Evolutionary conservation across 1,284 basidiomycete species (phyloP), one percentile per base, ranked within the genome.

Genomic region (Cutaneotrichosporon cavernicola): DNA sequence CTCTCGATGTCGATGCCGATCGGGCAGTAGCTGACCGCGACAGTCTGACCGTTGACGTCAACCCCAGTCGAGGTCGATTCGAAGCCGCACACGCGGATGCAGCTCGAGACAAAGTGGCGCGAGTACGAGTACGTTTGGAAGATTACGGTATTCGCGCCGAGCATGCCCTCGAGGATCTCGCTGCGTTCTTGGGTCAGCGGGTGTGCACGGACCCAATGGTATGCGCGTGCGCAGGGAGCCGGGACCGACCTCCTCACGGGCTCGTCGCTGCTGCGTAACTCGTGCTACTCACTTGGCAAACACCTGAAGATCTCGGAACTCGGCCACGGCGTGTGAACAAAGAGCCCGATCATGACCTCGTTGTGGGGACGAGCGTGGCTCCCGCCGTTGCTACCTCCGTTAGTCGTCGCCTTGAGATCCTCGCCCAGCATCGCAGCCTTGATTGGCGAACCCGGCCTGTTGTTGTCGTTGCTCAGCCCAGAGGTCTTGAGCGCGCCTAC

Each of bases 61-160:
- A 98, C 94, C 1, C 94, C 92, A 22, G 85, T 84, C 4, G 88
- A 80, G 0, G 89, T 89, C 2, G 90, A 89, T 77, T 99, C 97
- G 81, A 93, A 94, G 4, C 96, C 96, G 79, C 92, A 95, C 9
- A 99, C 95, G 31, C 96, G 89, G 66, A 98, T 90, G 79, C 96
- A 98, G 2, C 91, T 91, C 8, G 92, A 95, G 47, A 89, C 87
- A 81, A 98, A 98, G 82, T 98, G 96, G 31, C 96, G 88, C 16
- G 91, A 90, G 83, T 99, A 99, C 18, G 93, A 95, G 81, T 97
- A 98, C 0, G 96, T 97, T 82, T 93, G 92, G 89, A 97, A 97
- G 80, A 92, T 93, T 43, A 97, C 88, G 47, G 98, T 85, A 81
- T 97, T 96, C 60, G 96, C 93, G 50, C 95, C 95, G 55, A 99